phyloP scores from a whole-genome alignment of 2,329 filamentous ascomycete genomes.

The Cryphonectria parasitica region DNA sequence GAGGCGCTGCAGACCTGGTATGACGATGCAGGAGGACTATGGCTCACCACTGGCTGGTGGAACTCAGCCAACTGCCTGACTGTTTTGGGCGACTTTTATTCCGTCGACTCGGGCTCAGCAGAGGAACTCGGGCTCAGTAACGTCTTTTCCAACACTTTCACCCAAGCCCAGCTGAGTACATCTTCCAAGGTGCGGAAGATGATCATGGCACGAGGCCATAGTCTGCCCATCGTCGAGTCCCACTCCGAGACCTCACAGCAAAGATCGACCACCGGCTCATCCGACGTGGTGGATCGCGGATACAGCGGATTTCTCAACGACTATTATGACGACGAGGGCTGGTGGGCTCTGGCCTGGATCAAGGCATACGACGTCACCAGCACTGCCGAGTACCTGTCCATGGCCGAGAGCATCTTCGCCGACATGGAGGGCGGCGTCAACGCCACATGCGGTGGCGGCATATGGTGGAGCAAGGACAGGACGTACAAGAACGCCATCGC shows the following conservation, averaged over 20 bases:
- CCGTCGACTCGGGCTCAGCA: slow-evolving; percentile 39
- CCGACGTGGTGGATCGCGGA: slow-evolving; percentile 37
- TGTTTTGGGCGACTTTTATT: slow-evolving; percentile 59
- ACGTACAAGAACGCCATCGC: slow-evolving; percentile 57
- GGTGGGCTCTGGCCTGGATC: slow-evolving; percentile 66
- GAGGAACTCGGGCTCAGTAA: slow-evolving; percentile 44
- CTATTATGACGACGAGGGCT: slow-evolving; percentile 65
- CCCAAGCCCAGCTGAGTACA: slow-evolving; percentile 46
- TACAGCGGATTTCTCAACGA: slow-evolving; percentile 56
- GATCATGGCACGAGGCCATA: slow-evolving; percentile 32
- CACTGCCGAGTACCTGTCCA: slow-evolving; percentile 51
- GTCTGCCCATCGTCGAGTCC: slow-evolving; percentile 43
- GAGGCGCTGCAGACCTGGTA: slow-evolving; percentile 64
- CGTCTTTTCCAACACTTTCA: slow-evolving; percentile 51
- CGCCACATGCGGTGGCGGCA: slow-evolving; percentile 54
- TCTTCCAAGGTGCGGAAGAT: slow-evolving; percentile 44
- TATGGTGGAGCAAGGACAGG: slow-evolving; percentile 60
- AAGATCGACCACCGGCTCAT: slow-evolving; percentile 25
- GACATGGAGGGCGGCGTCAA: slow-evolving; percentile 55
- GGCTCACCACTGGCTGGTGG: slow-evolving; percentile 73
- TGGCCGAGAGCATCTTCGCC: slow-evolving; percentile 56
- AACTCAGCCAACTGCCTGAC: slow-evolving; percentile 71
- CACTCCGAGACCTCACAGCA: slow-evolving; percentile 39
- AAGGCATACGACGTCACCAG: slow-evolving; percentile 56
- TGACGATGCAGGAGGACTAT: slow-evolving; percentile 62